Percentiles rank a stretch among this genome's conserved stretches.
Evolutionary conservation across 2,329 filamentous ascomycete species (phyloP).

Genomic region (Penicillium polonicum): DNA sequence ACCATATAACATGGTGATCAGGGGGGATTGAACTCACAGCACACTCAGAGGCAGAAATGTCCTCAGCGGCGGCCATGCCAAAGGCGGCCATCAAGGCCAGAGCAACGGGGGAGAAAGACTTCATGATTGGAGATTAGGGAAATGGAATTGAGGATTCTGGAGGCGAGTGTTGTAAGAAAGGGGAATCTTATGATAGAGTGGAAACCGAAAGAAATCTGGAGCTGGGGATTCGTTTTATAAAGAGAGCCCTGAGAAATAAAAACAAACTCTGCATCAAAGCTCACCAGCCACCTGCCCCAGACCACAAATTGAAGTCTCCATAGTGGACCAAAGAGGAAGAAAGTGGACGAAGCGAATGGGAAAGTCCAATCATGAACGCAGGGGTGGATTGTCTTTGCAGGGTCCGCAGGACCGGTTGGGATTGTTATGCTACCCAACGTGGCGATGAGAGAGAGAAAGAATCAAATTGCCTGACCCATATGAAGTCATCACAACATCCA

Average conservation of each 20-base stretch:
- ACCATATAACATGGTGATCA: background rate
- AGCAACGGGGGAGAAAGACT: conserved; percentile 31
- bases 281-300: conserved; percentile 7
- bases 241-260: conserved; percentile 13
- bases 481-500: conserved; percentile 21
- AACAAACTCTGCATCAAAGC: conserved; percentile 15
- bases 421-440: conserved; percentile 22
- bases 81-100: conserved; percentile 32
- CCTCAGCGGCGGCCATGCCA: conserved; percentile 26
- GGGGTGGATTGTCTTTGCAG: conserved; percentile 8
- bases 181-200: background rate
- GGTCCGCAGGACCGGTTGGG: background rate
- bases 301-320: conserved; percentile 2
- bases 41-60: conserved; percentile 30
- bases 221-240: conserved; percentile 20
- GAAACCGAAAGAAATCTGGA: background rate
- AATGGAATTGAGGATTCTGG: background rate
- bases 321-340: background rate
- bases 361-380: conserved; percentile 10
- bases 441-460: conserved; percentile 14
- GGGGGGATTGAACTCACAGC: conserved; percentile 25
- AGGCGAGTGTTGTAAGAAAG: background rate
- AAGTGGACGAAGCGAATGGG: background rate
- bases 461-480: conserved; percentile 3
- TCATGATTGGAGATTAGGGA: conserved; percentile 23